A percentile compares a stretch with the other conserved stretches of the same genome.
These are phyloP conservation scores for Penicillium paxilli DNA, from an alignment of 495 filamentous ascomycete species.

Conservation along the genomic window DNA sequence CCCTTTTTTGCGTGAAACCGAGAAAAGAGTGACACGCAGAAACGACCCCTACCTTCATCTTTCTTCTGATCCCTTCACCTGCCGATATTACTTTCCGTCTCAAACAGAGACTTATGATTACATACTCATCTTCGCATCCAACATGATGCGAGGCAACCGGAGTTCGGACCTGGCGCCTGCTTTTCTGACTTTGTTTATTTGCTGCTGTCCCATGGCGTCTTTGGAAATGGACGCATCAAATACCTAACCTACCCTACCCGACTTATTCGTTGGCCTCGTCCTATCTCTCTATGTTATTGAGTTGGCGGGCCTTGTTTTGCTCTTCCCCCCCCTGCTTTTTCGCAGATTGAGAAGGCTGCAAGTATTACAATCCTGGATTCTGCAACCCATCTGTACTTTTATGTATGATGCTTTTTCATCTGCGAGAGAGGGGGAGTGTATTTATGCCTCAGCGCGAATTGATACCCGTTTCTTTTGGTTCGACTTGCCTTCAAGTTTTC, in stretches of 20 bases:
- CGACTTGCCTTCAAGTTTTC: too few species aligned
- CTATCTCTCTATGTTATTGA: background rate
- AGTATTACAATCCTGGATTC: background rate
- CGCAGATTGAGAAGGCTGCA: slow-evolving; percentile 7
- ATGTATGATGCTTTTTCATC: slow-evolving; percentile 1
- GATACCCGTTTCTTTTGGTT: slow-evolving; percentile 19
- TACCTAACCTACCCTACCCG: background rate
- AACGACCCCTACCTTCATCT: background rate
- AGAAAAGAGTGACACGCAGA: background rate
- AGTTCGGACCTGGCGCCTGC: slow-evolving; percentile 8
- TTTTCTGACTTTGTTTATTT: background rate
- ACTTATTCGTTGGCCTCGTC: background rate
- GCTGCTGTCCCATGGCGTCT: slow-evolving; percentile 5
- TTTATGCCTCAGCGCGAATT: slow-evolving; percentile 21
- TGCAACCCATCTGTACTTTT: background rate
- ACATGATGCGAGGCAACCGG: slow-evolving; percentile 11
- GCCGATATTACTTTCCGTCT: slow-evolving; percentile 12
- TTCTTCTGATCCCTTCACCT: background rate
- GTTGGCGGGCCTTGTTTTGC: background rate
- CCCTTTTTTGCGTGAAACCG: background rate
- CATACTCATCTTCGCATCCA: slow-evolving; percentile 9
- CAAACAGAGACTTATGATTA: slow-evolving; percentile 9
- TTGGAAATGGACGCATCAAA: slow-evolving; percentile 11
- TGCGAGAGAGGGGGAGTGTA: slow-evolving; percentile 7
- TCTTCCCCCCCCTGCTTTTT: background rate